Conservation (phyloP, 495 filamentous ascomycete species). For the Hypomontagnella submonticulosa region DNA sequence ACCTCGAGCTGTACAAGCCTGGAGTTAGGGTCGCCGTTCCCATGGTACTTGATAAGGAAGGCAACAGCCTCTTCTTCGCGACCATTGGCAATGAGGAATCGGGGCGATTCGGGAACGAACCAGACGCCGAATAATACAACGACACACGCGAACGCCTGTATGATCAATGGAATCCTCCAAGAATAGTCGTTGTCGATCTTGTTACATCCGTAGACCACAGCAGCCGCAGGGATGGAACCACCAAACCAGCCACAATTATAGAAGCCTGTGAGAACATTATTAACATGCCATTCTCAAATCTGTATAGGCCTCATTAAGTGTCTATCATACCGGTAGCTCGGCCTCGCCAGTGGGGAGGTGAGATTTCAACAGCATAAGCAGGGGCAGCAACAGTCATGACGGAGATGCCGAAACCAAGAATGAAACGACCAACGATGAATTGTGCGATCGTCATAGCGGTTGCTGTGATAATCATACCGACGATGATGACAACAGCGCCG, state of each 20-base stretch:
- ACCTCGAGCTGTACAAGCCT: slow-evolving; percentile 66
- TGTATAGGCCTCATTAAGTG: background rate
- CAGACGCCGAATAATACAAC: slow-evolving; percentile 64
- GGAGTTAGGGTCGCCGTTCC: slow-evolving; percentile 63
- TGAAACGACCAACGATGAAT: slow-evolving; percentile 62
- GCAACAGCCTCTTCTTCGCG: slow-evolving; percentile 62
- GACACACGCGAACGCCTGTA: slow-evolving; percentile 57
- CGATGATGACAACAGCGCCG: slow-evolving; percentile 63
- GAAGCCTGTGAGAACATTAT: slow-evolving; percentile 46
- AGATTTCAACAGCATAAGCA: slow-evolving; percentile 59
- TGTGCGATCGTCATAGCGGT: slow-evolving; percentile 52
- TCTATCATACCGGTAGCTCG: slow-evolving; percentile 52
- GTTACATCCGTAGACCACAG: slow-evolving; percentile 57
- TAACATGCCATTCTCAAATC: background rate
- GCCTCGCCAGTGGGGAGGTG: slow-evolving; percentile 63
- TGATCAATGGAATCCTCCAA: slow-evolving; percentile 60
- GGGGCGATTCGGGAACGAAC: slow-evolving; percentile 72
- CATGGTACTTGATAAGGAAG: slow-evolving; percentile 69
- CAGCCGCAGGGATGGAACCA: slow-evolving; percentile 61
- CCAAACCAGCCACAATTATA: slow-evolving; percentile 66
- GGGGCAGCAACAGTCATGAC: slow-evolving; percentile 62
- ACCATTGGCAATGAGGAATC: slow-evolving; percentile 68
- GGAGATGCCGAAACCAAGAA: slow-evolving; percentile 62
- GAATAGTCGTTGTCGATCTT: slow-evolving; percentile 54
- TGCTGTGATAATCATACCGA: slow-evolving; percentile 59